phyloP scores from a whole-genome alignment of 2,329 filamentous ascomycete species.

The Herpomyces periplanetae region DNA sequence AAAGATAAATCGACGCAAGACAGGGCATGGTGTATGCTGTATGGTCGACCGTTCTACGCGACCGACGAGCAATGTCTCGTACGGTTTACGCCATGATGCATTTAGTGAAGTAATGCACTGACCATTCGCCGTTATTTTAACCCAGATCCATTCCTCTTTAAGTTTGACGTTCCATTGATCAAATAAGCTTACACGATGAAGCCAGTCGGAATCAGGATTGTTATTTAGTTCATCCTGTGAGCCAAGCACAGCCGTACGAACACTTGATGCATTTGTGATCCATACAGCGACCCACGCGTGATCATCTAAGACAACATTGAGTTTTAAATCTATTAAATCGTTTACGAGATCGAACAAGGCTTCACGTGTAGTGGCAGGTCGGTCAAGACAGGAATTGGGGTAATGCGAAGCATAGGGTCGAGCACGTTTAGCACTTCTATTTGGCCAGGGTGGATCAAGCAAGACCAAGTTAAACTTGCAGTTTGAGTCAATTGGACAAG shows the following conservation, averaged over 20 bases:
- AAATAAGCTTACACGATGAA: constrained; percentile 19
- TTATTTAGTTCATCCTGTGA: too few relatives aligned
- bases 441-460: constrained; percentile 46
- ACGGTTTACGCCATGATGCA: constrained; percentile 27
- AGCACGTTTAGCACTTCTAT: constrained; percentile 25
- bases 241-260: constrained; percentile 15
- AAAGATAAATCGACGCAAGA: constrained; percentile 17
- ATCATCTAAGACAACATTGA: constrained; percentile 11
- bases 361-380: constrained; percentile 7
- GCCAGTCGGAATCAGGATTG: too few relatives aligned
- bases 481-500: too few relatives aligned
- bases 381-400: constrained; percentile 1
- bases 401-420: constrained; percentile 11
- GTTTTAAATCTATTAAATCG: constrained; percentile 8
- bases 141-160: constrained; percentile 33
- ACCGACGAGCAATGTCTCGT: constrained; percentile 28
- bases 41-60: constrained; percentile 6
- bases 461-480: constrained; percentile 22
- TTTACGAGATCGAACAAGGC: too few relatives aligned
- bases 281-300: constrained; percentile 19
- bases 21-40: constrained; percentile 1
- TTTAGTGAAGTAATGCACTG: constrained; percentile 21
- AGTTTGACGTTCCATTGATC: constrained; percentile 22
- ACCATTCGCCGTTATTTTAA: constrained; percentile 25
- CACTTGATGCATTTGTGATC: constrained; percentile 28